Evolutionary conservation across 106 monocot genomes (phyloP).

Genomic region (Narthecium ossifragum): DNA sequence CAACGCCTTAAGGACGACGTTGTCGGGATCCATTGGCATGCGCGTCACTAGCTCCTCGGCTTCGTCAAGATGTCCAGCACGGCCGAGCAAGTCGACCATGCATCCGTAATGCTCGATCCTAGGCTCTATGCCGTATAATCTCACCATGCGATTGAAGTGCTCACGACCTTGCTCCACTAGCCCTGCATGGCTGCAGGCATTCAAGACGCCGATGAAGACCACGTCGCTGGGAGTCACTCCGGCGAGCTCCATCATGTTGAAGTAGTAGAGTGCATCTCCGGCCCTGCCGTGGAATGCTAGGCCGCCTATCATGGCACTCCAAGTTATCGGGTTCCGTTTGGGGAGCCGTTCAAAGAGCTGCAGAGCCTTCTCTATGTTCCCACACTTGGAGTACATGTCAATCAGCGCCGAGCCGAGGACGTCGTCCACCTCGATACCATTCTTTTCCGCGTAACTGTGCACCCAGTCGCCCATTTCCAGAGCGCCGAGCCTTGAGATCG

Average conservation of each 20-base stretch:
- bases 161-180: constrained; percentile 19
- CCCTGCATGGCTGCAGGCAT: constrained; percentile 31
- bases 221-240: constrained; percentile 41
- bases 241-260: constrained; percentile 32
- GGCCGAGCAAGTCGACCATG: constrained; percentile 38
- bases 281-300: constrained; percentile 54
- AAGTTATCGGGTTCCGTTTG: constrained; percentile 33
- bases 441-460: constrained; percentile 27
- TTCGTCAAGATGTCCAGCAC: constrained; percentile 28
- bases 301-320: constrained; percentile 53
- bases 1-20: constrained; percentile 23
- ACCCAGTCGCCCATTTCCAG: constrained; percentile 46
- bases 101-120: constrained; percentile 33
- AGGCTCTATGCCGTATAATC: constrained; percentile 14
- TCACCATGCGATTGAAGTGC: constrained; percentile 22
- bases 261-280: constrained; percentile 34
- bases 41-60: constrained; percentile 22
- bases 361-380: constrained; percentile 40
- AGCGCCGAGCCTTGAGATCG: constrained; percentile 30
- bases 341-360: constrained; percentile 45
- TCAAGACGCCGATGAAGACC: constrained; percentile 29
- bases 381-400: constrained; percentile 77
- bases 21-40: constrained; percentile 22
- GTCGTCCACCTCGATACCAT: constrained; percentile 35
- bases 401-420: constrained; percentile 49